A percentile compares a stretch with the other conserved stretches of the same genome.
Conservation (phyloP, 805 yeast species). For the Lipomyces chichibuensis region DNA sequence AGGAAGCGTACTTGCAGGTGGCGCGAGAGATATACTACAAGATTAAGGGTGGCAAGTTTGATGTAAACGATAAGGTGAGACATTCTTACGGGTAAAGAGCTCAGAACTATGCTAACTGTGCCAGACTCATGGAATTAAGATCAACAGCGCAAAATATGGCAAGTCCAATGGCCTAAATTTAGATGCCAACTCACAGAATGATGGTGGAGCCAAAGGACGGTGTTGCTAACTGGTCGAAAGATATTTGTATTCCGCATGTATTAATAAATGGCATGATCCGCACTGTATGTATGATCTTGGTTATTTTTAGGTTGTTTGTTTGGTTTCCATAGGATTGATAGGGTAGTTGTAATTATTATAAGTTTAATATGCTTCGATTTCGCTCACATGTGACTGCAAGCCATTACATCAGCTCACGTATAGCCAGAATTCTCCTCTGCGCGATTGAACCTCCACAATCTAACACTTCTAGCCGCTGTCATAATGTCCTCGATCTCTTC, state of each 20-base stretch:
- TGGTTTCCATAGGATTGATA: neutral
- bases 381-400: too few species aligned
- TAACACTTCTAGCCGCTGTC: constrained; percentile 25
- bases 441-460: constrained; percentile 35
- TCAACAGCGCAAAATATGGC: constrained; percentile 31
- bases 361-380: too few species aligned
- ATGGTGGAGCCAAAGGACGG: constrained; percentile 20
- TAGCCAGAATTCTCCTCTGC: constrained; percentile 28
- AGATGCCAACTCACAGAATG: constrained; percentile 17
- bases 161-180: constrained; percentile 14
- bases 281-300: neutral
- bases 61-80: constrained; percentile 42
- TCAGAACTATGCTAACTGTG: neutral
- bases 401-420: constrained; percentile 1
- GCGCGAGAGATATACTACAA: constrained; percentile 43
- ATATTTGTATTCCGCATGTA: neutral
- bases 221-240: constrained; percentile 19
- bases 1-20: constrained; percentile 47
- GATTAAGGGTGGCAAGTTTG: constrained; percentile 41
- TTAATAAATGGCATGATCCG: neutral
- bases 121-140: constrained; percentile 34
- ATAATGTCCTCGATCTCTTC: constrained; percentile 31
- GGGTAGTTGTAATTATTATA: neutral
- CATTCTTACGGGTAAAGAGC: neutral
- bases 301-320: neutral